Base-by-base conservation (phyloP, 2,329 filamentous ascomycete species). In the Fusarium sp. region DNA sequence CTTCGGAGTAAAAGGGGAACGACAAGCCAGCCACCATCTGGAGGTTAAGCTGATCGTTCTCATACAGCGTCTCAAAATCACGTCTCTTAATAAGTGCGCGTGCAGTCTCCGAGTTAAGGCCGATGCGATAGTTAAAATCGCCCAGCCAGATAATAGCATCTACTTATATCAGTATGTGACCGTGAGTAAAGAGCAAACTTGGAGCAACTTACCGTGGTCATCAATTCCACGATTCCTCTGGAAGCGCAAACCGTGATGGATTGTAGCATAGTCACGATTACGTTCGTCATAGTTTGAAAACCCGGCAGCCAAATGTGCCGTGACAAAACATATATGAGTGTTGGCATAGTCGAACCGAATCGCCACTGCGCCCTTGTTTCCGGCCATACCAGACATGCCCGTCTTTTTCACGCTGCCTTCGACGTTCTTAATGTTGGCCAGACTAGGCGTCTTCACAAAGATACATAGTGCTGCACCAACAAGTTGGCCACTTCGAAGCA, bases 111-210 rank as follows among this genome's bases (percentile, higher is more conserved):
- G 93, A 89, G 43, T 85, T 86, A 57, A 98, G 84, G 2, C 94
- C 95, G 72, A 99, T 97, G 19, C 96, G 91, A 78, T 99, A 99
- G 76, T 99, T 99, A 83, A 99, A 99, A 77, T 99, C 96, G 7
- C 96, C 96, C 40, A 97, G 86, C 95, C 96, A 99, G 52, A 97
- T 90, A 34, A 98, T 90, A 21, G 92, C 86, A 70, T 90, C 88
- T 85, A 43, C 24, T 43, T 4, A 28, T 46, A 39, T 65, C 36
- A 62, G 66, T 76, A 67, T 28, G 9, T 42, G 15, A 5, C 17
- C 20, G 15, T 78, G 70, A 7, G n/a, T 32, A 11, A 21, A 9
- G 11, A 20, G 4, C 24, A 38, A 26, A 30, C 7, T 26, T 21
- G 21, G n/a, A 38, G 9, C 19, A 66, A 66, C 75, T 65, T 78